Base-by-base conservation (phyloP, 1,139 yeast species). In the Blastobotrys capitulatus region DNA sequence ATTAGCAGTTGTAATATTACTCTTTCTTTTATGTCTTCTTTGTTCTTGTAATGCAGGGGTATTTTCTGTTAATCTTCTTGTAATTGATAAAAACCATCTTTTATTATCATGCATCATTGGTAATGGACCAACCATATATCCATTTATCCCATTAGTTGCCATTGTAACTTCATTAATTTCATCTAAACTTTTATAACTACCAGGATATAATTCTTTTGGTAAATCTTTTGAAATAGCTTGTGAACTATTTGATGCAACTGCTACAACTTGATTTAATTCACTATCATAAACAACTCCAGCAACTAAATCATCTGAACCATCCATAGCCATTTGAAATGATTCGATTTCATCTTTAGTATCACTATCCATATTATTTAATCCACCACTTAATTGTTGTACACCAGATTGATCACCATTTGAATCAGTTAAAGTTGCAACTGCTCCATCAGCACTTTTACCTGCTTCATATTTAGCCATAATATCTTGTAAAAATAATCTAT, bases 401-500 rank as follows among this genome's bases (percentile, higher is more conserved):
- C n/a, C n/a, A n/a, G n/a, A n/a, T n/a, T n/a, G n/a, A 1, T 43
- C 32, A 29, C n/a, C n/a, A 10, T 4, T 12, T 29, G n/a, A 10
- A 26, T 26, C 29, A 26, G 7, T 10, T 12, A 12, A 12, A 29
- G 5, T 29, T 6, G 12, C 32, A 6, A 12, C n/a, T 6, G 12
- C 32, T 4, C n/a, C 12, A 6, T 5, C n/a, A 29, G 3, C n/a
- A 29, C 5, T 13, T 12, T 29, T 13, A 15, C 52, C 26, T 7
- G 36, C 38, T 46, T 58, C 60, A 38, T 51, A 56, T 19, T 57
- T 52, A 10, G 58, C 52, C 48, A 64, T 51, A 19, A 66, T 49
- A n/a, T 57, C 54, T 44, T 63, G 67, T 5, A 67, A 49, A 18
- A 62, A 63, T 18, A 52, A 49, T 6, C 68, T 53, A 9, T 61